A percentile compares a stretch with the other conserved stretches of the same genome.
These are phyloP conservation scores for Trebouxiophyceae sp. DNA, from an alignment of 163 green algal genomes.

Conservation along the genomic window DNA sequence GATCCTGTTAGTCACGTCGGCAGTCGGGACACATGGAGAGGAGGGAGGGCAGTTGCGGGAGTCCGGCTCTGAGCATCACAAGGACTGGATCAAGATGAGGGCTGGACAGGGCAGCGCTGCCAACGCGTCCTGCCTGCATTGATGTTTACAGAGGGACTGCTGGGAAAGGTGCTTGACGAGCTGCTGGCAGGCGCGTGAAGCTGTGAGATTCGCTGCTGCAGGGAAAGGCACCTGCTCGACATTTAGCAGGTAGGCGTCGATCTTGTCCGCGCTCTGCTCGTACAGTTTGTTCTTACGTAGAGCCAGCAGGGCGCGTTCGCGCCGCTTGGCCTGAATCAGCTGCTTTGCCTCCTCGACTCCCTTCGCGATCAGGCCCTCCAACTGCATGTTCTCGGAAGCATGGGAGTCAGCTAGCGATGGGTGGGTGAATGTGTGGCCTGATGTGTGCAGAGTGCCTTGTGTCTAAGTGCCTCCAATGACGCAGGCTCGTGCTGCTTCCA, in stretches of 20 bases:
- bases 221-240: conserved; percentile 70
- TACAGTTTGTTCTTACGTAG: conserved; percentile 80
- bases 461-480: too few species aligned
- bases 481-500: too few species aligned
- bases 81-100: too few species aligned
- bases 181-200: not conserved
- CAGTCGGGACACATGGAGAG: too few species aligned
- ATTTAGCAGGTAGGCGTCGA: conserved; percentile 69
- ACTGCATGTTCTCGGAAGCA: too few species aligned
- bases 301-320: conserved; percentile 62
- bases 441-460: too few species aligned
- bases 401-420: too few species aligned
- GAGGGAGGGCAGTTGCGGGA: too few species aligned
- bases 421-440: too few species aligned
- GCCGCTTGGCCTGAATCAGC: conserved; percentile 46
- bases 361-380: conserved; percentile 53
- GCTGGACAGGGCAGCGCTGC: not conserved
- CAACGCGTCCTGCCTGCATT: not conserved
- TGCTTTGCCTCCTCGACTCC: conserved; percentile 53
- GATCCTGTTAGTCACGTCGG: too few species aligned
- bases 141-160: not conserved
- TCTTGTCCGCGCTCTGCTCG: conserved; percentile 53
- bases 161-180: not conserved
- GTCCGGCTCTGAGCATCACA: too few species aligned
- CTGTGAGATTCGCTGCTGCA: not conserved